Conservation (phyloP, 2,329 filamentous ascomycete species). For the Fusarium transvaalense region DNA sequence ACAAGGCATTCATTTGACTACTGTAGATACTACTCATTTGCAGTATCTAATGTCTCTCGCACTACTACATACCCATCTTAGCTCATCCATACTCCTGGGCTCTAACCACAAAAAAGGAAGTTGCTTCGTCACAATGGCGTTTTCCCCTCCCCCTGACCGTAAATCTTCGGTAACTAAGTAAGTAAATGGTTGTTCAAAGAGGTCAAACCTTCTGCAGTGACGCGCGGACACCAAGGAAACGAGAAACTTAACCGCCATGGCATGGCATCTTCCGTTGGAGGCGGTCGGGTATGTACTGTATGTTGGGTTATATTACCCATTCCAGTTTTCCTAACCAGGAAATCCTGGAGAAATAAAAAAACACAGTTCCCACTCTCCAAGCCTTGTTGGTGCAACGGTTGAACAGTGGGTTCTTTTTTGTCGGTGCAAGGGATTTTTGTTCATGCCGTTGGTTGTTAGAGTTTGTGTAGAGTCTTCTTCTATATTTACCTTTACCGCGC, state of each 20-base stretch:
- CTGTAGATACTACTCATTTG: background rate
- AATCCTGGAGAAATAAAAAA: background rate
- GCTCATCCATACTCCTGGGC: conserved; percentile 18
- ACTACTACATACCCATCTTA: conserved; percentile 2
- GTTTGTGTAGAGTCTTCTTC: background rate
- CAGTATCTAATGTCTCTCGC: too few relatives aligned
- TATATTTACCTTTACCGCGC: background rate
- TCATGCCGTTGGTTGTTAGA: background rate
- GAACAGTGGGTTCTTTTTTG: conserved; percentile 15
- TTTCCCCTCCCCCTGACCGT: conserved; percentile 1
- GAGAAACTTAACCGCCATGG: conserved; percentile 38
- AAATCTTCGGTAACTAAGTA: conserved; percentile 24
- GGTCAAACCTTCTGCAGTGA: conserved; percentile 15
- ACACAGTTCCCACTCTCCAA: background rate
- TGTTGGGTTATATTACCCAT: background rate
- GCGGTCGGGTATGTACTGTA: too few relatives aligned
- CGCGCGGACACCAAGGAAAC: conserved; percentile 28
- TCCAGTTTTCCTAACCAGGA: background rate
- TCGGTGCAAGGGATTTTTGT: background rate
- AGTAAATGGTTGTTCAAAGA: background rate
- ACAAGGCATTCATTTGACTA: conserved; percentile 2
- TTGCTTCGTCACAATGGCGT: conserved; percentile 19
- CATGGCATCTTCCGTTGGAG: conserved; percentile 9
- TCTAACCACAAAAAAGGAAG: conserved; percentile 34
- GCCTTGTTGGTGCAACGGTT: conserved; percentile 22